Evolutionary conservation across 345 rosid species (phyloP).

Genomic region (Citrus hindsii): DNA sequence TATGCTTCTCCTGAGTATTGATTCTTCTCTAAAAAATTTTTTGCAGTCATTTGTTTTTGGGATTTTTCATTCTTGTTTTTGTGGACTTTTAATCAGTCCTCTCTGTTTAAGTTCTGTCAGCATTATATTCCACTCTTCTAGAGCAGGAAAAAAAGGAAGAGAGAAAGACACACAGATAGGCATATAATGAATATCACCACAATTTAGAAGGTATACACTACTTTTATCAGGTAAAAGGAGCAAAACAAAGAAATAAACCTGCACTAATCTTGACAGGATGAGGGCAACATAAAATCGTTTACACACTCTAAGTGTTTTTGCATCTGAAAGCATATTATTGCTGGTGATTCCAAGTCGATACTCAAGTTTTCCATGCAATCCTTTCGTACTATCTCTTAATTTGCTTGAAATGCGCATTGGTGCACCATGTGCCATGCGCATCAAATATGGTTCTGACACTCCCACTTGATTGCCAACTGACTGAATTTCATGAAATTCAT

Average conservation of each 20-base stretch:
- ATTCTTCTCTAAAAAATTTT: background rate
- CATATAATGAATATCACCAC: background rate
- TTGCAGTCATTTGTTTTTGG: background rate
- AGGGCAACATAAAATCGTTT: constrained; percentile 97
- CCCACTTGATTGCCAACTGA: constrained; percentile 96
- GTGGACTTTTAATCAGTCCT: background rate
- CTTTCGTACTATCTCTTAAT: constrained; percentile 38
- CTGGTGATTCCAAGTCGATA: constrained; percentile 34
- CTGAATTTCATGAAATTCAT: constrained; percentile 39
- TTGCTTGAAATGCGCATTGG: constrained; percentile 48
- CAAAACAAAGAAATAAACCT: constrained; percentile 42
- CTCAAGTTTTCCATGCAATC: constrained; percentile 38
- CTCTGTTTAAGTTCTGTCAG: background rate
- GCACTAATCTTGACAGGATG: constrained; percentile 85
- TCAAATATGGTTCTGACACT: constrained; percentile 87
- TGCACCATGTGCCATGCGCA: constrained; percentile 99
- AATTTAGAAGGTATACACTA: background rate
- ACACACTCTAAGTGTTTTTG: constrained; percentile 78
- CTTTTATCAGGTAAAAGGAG: constrained; percentile 6
- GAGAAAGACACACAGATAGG: background rate
- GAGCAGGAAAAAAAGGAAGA: background rate
- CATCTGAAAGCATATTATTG: constrained; percentile 58
- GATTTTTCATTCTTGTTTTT: background rate
- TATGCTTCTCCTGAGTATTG: background rate
- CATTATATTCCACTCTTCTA: background rate